These are phyloP conservation scores for Diaporthe ilicicola DNA, from an alignment of 2,329 filamentous ascomycete species.

Conservation along the genomic window DNA sequence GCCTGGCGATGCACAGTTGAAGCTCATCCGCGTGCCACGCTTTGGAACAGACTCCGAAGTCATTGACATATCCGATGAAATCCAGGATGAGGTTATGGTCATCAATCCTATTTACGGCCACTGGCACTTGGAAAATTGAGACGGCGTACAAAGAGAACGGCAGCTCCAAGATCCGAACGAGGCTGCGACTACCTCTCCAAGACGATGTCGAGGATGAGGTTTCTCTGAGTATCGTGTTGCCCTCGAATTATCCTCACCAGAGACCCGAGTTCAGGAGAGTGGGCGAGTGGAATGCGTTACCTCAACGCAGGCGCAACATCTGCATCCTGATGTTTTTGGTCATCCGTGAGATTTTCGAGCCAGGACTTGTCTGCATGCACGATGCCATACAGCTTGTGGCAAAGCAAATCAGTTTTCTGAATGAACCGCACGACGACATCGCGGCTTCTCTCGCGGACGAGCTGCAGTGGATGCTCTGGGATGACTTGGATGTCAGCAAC, in stretches of 20 bases:
- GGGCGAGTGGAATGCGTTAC: neutral
- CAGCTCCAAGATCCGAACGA: constrained; percentile 12
- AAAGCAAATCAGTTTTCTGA: neutral
- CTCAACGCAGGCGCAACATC: neutral
- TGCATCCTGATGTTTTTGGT: neutral
- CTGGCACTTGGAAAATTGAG: neutral
- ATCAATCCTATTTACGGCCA: constrained; percentile 13
- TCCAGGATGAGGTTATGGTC: neutral
- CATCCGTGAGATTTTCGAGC: neutral
- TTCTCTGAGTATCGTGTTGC: neutral
- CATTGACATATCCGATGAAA: neutral
- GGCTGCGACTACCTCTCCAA: neutral
- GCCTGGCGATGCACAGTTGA: neutral
- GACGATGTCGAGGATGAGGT: neutral
- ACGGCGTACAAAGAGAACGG: neutral
- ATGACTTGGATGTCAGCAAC: constrained; percentile 7
- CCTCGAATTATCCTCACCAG: neutral
- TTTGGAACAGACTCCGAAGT: neutral
- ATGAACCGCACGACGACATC: neutral
- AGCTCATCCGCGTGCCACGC: neutral
- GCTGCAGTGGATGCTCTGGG: neutral
- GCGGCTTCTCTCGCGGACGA: neutral
- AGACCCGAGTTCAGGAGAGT: neutral
- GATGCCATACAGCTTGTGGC: neutral
- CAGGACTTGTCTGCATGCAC: neutral